Evolutionary conservation across 768 basidiomycete genomes (phyloP).

Genomic region (Omphalotus guepiniiformis): DNA sequence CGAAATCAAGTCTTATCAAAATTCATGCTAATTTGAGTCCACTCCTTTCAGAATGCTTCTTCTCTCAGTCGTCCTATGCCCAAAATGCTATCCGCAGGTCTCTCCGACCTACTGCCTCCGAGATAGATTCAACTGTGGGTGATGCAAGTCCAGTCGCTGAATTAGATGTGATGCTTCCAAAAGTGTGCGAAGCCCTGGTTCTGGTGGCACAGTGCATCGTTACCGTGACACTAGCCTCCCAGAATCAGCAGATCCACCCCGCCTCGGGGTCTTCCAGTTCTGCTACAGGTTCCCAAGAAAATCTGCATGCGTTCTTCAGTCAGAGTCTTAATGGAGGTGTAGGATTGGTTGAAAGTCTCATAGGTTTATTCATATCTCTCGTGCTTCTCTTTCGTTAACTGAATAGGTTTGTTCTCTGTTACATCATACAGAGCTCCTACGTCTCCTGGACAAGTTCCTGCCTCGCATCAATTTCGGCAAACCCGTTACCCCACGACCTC

Average conservation of each 20-base stretch:
- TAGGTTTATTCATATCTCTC: slow-evolving; percentile 41
- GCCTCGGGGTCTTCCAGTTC: slow-evolving; percentile 1
- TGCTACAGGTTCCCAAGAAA: slow-evolving; percentile 18
- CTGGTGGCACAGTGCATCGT: slow-evolving; percentile 74
- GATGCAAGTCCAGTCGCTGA: slow-evolving; percentile 25
- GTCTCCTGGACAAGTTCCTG: slow-evolving; percentile 73
- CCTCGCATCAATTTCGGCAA: slow-evolving; percentile 83
- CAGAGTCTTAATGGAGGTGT: slow-evolving; percentile 42
- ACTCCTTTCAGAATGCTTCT: slow-evolving; percentile 61
- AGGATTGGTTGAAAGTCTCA: slow-evolving; percentile 40
- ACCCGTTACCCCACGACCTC: slow-evolving; percentile 33
- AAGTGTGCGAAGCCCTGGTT: slow-evolving; percentile 77
- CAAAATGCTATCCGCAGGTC: slow-evolving; percentile 47
- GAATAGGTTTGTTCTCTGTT: background rate
- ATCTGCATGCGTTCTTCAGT: slow-evolving; percentile 41
- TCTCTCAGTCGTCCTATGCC: slow-evolving; percentile 56
- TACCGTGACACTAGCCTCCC: slow-evolving; percentile 54
- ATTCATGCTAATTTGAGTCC: slow-evolving; percentile 43
- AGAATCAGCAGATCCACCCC: slow-evolving; percentile 19
- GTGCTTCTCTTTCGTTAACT: background rate
- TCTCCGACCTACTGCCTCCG: slow-evolving; percentile 25
- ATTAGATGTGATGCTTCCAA: slow-evolving; percentile 69
- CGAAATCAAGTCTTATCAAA: slow-evolving; percentile 26
- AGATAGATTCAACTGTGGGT: background rate
- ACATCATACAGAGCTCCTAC: slow-evolving; percentile 55